A percentile compares a stretch with the other conserved stretches of the same genome.
These are phyloP conservation scores for Shiraia sp. DNA, from an alignment of 2,329 filamentous ascomycete species.

Conservation along the genomic window DNA sequence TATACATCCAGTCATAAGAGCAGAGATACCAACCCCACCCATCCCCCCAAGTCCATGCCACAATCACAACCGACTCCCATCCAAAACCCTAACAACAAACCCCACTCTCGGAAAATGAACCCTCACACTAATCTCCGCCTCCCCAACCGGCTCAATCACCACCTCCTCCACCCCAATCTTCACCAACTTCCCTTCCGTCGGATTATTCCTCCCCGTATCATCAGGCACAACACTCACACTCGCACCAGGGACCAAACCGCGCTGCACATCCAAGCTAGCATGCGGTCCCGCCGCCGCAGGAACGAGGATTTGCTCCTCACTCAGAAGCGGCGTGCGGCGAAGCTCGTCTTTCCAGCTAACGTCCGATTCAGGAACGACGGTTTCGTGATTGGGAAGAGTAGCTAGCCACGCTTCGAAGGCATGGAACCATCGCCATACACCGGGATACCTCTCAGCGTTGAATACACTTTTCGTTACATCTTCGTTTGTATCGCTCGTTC, in stretches of 20 bases:
- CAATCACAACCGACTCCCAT: too few species aligned
- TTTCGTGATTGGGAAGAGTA: slow-evolving; percentile 31
- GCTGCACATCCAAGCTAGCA: slow-evolving; percentile 30
- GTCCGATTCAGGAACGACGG: slow-evolving; percentile 10
- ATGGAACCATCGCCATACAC: slow-evolving; percentile 42
- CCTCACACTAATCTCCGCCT: slow-evolving; percentile 38
- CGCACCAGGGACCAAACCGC: slow-evolving; percentile 35
- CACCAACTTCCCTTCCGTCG: slow-evolving; percentile 42
- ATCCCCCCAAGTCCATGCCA: too few species aligned
- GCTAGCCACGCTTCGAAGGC: slow-evolving; percentile 38
- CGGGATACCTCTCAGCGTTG: slow-evolving; percentile 44
- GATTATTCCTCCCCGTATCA: slow-evolving; percentile 46
- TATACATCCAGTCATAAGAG: too few species aligned
- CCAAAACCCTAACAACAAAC: slow-evolving; percentile 37
- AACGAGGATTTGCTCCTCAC: slow-evolving; percentile 28
- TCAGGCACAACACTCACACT: slow-evolving; percentile 44
- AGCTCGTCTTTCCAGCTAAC: slow-evolving; percentile 12
- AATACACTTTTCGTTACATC: slow-evolving; percentile 36
- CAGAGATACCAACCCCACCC: too few species aligned
- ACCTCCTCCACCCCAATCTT: slow-evolving; percentile 48
- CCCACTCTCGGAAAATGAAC: slow-evolving; percentile 49
- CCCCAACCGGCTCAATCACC: slow-evolving; percentile 38
- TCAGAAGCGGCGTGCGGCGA: background rate
- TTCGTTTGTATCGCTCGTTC: slow-evolving; percentile 24
- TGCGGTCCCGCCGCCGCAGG: slow-evolving; percentile 33